Evolutionary conservation across 169 alveolate species (phyloP).

Genomic region (Hammondia hammondi): DNA sequence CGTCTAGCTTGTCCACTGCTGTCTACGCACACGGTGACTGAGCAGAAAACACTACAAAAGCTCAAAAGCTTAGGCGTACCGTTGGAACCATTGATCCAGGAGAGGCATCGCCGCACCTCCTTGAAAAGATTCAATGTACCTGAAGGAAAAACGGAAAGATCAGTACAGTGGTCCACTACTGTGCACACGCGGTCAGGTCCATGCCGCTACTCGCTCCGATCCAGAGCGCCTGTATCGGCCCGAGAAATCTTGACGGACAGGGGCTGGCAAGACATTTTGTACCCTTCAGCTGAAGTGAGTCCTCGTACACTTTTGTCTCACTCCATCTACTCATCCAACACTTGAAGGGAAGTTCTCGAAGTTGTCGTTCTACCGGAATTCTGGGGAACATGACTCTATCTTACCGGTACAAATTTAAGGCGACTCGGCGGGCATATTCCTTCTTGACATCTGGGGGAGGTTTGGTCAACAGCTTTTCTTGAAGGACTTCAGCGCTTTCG

Average conservation of each 20-base stretch:
- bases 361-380: neutral
- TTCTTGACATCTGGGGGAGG: slow-evolving; percentile 49
- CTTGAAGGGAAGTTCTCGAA: neutral
- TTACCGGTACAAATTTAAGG: slow-evolving; percentile 49
- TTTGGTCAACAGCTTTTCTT: slow-evolving; percentile 37
- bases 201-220: neutral
- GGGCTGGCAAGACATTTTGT: too few species aligned
- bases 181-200: neutral
- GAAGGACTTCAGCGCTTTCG: slow-evolving; percentile 30
- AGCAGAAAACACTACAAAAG: neutral
- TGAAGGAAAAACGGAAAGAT: neutral
- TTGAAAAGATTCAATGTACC: slow-evolving; percentile 51
- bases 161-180: too few species aligned
- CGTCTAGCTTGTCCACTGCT: neutral
- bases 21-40: neutral
- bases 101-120: slow-evolving; percentile 55
- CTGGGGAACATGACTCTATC: neutral
- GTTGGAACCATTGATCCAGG: slow-evolving; percentile 57
- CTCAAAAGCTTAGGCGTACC: neutral
- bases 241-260: too few species aligned
- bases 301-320: too few species aligned
- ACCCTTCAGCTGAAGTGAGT: too few species aligned
- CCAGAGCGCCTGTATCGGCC: too few species aligned
- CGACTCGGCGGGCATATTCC: slow-evolving; percentile 58
- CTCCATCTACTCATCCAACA: neutral